Evolutionary conservation across 257 asterid species (phyloP).

Genomic region (Lycium barbarum): DNA sequence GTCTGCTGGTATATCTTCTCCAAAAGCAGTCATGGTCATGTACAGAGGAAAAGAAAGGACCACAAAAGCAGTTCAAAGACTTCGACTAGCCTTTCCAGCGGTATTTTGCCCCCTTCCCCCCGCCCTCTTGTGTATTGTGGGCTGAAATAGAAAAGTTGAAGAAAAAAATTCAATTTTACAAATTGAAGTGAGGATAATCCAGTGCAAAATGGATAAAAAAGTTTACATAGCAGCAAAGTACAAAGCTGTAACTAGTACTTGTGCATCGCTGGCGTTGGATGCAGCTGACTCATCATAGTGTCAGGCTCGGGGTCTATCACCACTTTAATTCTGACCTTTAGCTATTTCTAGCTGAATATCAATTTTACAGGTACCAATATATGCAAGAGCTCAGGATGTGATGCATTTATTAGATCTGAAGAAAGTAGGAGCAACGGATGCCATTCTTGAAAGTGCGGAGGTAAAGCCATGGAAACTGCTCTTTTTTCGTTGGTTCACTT

Average conservation of each 20-base stretch:
- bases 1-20: constrained; percentile 90
- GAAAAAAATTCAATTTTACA: constrained; percentile 25
- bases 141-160: not conserved
- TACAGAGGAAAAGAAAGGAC: constrained; percentile 75
- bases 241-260: not conserved
- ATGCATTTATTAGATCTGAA: constrained; percentile 81
- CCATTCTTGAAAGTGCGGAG: constrained; percentile 94
- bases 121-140: not conserved
- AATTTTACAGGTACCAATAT: constrained; percentile 75
- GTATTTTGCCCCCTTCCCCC: constrained; percentile 49
- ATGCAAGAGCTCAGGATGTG: constrained; percentile 93
- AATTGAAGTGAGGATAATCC: constrained; percentile 16
- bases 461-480: constrained; percentile 45
- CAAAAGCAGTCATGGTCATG: constrained; percentile 97
- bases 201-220: constrained; percentile 19
- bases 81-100: constrained; percentile 90
- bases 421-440: constrained; percentile 97
- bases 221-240: not conserved
- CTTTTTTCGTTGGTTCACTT: not conserved
- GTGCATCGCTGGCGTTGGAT: constrained; percentile 15
- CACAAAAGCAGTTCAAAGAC: constrained; percentile 83
- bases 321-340: not conserved
- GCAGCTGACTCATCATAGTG: constrained; percentile 6
- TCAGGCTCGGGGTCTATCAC: not conserved
- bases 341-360: not conserved